Evolutionary conservation across 345 rosid genomes (phyloP).

Genomic region (Acer negundo): DNA sequence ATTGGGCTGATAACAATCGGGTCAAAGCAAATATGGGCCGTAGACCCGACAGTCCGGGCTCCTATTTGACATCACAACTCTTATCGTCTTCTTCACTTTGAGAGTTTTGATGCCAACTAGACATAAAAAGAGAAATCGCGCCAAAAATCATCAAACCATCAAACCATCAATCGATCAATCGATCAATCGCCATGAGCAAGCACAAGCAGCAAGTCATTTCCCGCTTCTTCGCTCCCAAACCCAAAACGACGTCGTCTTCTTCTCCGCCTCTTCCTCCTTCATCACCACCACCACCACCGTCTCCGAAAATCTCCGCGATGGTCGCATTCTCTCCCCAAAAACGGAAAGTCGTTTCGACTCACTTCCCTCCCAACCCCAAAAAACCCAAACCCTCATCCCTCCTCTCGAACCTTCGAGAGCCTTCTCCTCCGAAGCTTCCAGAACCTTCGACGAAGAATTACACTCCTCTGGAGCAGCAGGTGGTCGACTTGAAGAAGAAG

Average conservation of each 20-base stretch:
- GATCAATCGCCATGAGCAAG: slow-evolving; percentile 51
- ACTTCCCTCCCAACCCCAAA: slow-evolving; percentile 43
- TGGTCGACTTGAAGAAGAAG: slow-evolving; percentile 62
- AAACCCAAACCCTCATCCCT: slow-evolving; percentile 56
- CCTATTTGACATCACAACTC: no score
- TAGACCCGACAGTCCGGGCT: no score
- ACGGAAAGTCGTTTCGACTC: slow-evolving; percentile 70
- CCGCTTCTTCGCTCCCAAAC: slow-evolving; percentile 83
- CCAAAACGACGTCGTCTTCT: slow-evolving; percentile 31
- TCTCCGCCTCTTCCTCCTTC: slow-evolving; percentile 14
- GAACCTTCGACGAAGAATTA: slow-evolving; percentile 47
- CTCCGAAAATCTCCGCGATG: slow-evolving; percentile 62
- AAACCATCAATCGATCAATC: neutral
- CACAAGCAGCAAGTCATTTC: slow-evolving; percentile 84
- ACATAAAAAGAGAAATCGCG: slow-evolving; percentile 17
- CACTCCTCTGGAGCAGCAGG: slow-evolving; percentile 90
- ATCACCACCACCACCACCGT: slow-evolving; percentile 25
- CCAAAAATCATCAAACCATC: slow-evolving; percentile 9
- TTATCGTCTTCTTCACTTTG: no score
- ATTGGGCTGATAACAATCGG: no score
- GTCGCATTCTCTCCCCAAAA: slow-evolving; percentile 73
- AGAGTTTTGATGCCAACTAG: neutral
- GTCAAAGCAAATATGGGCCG: no score
- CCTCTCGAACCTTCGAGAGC: slow-evolving; percentile 22
- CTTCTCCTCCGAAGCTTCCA: slow-evolving; percentile 21